These are phyloP conservation scores for Myxozyma geophila DNA, from an alignment of 805 yeast genomes.

Conservation along the genomic window DNA sequence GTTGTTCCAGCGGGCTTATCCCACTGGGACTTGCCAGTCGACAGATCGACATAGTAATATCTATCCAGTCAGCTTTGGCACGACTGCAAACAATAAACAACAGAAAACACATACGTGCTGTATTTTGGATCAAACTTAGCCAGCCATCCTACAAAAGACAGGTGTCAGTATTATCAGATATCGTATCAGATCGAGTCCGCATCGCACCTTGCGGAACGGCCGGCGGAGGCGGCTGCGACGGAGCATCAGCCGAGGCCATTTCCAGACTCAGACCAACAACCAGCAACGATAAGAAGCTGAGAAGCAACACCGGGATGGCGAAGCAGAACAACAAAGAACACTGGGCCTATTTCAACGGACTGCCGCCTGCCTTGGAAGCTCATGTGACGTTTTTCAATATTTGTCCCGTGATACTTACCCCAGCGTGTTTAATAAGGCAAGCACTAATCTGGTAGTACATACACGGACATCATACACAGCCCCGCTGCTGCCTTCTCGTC, in stretches of 20 bases:
- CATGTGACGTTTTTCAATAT: too few species aligned
- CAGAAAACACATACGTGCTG: conserved; percentile 56
- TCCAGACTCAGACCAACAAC: not conserved
- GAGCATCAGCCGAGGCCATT: conserved; percentile 21
- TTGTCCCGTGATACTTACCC: too few species aligned
- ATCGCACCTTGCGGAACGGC: conserved; percentile 32
- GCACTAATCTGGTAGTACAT: too few species aligned
- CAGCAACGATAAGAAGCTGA: not conserved
- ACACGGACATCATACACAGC: not conserved
- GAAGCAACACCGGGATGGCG: not conserved
- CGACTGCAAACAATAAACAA: too few species aligned
- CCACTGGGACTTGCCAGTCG: conserved; percentile 85
- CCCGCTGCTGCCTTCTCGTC: not conserved
- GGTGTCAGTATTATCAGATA: not conserved
- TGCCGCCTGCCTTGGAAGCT: too few species aligned
- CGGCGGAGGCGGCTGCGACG: conserved; percentile 36
- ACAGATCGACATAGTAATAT: conserved; percentile 80
- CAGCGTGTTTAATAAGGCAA: not conserved
- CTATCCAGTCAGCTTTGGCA: conserved; percentile 43
- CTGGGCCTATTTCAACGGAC: too few species aligned
- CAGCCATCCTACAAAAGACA: conserved; percentile 29
- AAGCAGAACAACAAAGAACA: not conserved
- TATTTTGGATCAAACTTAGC: conserved; percentile 44
- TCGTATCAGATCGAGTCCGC: not conserved
- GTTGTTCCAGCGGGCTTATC: conserved; percentile 61